Conservation (phyloP, 75 land plant species). For the Pinus tabuliformis region DNA sequence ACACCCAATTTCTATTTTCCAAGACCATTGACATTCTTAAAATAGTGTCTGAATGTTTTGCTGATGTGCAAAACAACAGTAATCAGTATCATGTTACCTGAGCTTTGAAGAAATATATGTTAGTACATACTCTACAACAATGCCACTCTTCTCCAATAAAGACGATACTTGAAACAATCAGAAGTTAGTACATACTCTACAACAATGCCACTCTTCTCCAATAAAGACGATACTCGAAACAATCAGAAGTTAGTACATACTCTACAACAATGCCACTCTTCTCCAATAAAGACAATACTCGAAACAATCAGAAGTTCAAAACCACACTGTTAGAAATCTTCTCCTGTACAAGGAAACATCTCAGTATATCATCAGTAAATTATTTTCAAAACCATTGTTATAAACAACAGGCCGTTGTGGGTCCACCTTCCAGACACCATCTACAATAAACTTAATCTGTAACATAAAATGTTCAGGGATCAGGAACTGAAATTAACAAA, state of each 20-base stretch:
- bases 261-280: not conserved
- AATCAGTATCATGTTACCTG: not conserved
- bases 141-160: not conserved
- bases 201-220: not conserved
- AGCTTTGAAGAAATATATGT: not conserved
- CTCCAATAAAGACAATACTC: too few species aligned
- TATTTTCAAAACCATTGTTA: slow-evolving; percentile 61
- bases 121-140: not conserved
- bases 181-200: not conserved
- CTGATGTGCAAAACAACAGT: not conserved
- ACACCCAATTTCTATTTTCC: not conserved
- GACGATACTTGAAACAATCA: not conserved
- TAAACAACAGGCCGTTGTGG: slow-evolving; percentile 62
- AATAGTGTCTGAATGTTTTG: not conserved
- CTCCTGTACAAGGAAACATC: not conserved
- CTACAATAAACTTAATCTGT: slow-evolving; percentile 90
- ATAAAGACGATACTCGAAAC: not conserved
- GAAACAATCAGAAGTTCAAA: not conserved
- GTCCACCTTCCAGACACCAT: slow-evolving; percentile 78
- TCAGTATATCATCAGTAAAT: slow-evolving; percentile 46
- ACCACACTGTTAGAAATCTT: not conserved
- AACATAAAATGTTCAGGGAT: not conserved
- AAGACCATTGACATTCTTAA: not conserved
- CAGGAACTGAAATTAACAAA: not conserved
- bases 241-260: not conserved